Evolutionary conservation across 148 eudicot species (phyloP), one percentile per base, ranked within the genome.

Genomic region (Persicaria tinctoria): DNA sequence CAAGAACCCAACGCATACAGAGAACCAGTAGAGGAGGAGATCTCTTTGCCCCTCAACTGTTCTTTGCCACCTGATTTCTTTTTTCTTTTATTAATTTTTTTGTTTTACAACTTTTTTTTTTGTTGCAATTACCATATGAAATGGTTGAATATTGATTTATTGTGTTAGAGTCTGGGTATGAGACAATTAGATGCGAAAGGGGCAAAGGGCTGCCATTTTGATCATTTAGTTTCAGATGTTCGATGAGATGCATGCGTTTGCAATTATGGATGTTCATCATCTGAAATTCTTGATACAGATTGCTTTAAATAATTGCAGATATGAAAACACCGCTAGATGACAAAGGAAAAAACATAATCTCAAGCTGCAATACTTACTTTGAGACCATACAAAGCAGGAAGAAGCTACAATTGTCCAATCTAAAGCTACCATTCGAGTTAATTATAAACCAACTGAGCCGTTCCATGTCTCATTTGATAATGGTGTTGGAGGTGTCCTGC

Each of bases 331-430:
- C 80, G 10, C 51, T 84, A 68, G 76, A 63, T 6, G 45, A 76
- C 18, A 69, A 73, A 18, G 86, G 74, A 38, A 78, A 59, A 7
- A 48, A 75, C 44, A 74, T 79, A 59, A 81, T 78, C 16, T 75
- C 79, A 51, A 82, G 84, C 70, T 88, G 73, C 75, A 97, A 94
- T 86, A 89, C 88, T 60, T 94, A 94, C 72, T 94, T 90, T 73
- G 92, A 91, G 70, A 81, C 80, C 20, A 85, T 94, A 8, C 97
- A 89, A 79, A 86, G 72, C 44, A 76, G 96, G 80, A 92, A 92
- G 82, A 94, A 87, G 77, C 77, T 94, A 73, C 84, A 23, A 23
- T 23, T 23, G 27, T 23, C 27, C 27, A 23, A 23, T 23, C 27
- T 23, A 23, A 23, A 23, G 27, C 27, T 23, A 23, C 27, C 27